Base-by-base conservation (phyloP, 2,329 filamentous ascomycete genomes). In the Graphilbum fragrans region DNA sequence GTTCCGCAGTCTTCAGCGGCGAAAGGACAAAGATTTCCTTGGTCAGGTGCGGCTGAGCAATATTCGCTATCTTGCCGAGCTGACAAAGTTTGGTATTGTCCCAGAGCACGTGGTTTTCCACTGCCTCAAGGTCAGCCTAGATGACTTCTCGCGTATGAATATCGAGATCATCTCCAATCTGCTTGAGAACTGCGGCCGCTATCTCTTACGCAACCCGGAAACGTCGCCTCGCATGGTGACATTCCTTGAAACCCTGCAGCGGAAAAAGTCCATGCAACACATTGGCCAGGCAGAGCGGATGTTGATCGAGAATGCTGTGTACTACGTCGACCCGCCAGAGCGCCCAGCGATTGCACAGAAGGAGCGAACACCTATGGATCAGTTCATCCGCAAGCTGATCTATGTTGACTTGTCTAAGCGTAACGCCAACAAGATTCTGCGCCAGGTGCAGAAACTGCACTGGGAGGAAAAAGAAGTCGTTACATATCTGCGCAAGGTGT, bases 81-180 rank as follows among this genome's bases (percentile, higher is more conserved):
- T 98, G 55, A 98, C 92, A 45, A 98, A 98, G 57, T 98, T 98
- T 55, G 90, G 92, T 25, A 86, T 95, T 25, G 92, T 98, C 9
- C 92, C 93, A 1, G 92, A 98, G 59, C 92, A 98, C 60, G 90
- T 98, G 49, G 93, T 98, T 41, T 98, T 98, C 56, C 92, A 98
- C 56, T 98, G 92, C 57, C 77, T 98, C 52, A 98, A 95, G 60
- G 90, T 98, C 58, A 93, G 90, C 51, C 66, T 98, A 22, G 92
- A 98, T 53, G 92, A 98, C 55, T 98, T 98, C 56, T 95, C 92
- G 3, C 77, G 90, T 46, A 95, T 95, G 84, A 98, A 98, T 55
- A 95, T 98, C 48, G 93, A 98, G 59, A 95, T 98, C 52, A 90
- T 98, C 48, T 93, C 88, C 54, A 94, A 93, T 54, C 69, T 98